A percentile compares a stretch with the other conserved stretches of the same genome.
Evolutionary conservation across 73 alveolate genomes (phyloP).

Genomic region (Paramecium tetraurelia): DNA sequence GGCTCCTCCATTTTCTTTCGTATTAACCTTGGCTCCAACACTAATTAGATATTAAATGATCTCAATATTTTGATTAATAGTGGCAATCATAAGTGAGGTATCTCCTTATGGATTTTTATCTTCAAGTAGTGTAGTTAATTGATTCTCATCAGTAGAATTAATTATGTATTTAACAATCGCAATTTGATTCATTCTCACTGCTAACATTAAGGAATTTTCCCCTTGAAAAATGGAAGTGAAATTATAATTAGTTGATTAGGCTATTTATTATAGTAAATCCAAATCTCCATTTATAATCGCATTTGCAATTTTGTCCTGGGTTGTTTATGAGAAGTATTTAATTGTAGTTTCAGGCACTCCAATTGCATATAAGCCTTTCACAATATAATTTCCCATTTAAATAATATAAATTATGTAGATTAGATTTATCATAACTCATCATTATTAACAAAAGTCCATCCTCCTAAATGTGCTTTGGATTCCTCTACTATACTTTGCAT

Average conservation of each 20-base stretch:
- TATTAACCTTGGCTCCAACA: constrained; percentile 19
- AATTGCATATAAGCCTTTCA: neutral
- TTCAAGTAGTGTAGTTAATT: neutral
- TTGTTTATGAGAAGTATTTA: neutral
- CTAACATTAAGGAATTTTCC: neutral
- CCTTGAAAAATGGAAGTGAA: neutral
- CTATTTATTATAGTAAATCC: neutral
- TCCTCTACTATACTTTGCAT: constrained; percentile 47
- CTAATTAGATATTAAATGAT: neutral
- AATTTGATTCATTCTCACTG: neutral
- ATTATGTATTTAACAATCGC: neutral
- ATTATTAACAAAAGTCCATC: constrained; percentile 62
- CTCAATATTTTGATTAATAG: neutral
- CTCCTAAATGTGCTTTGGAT: constrained; percentile 51
- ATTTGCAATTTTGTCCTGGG: constrained; percentile 9
- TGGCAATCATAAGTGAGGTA: constrained; percentile 31
- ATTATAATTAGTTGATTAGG: neutral
- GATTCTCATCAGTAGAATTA: neutral
- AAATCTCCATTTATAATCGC: constrained; percentile 21
- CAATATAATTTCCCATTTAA: neutral
- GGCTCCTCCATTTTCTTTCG: constrained; percentile 53
- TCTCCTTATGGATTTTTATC: constrained; percentile 37
- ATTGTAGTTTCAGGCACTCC: constrained; percentile 39
- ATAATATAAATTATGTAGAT: neutral
- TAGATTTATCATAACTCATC: constrained; percentile 28